Percentiles rank a stretch among this genome's conserved stretches.
Evolutionary conservation across 2,329 filamentous ascomycete species (phyloP).

Genomic region (Proliferodiscus dingleyae): DNA sequence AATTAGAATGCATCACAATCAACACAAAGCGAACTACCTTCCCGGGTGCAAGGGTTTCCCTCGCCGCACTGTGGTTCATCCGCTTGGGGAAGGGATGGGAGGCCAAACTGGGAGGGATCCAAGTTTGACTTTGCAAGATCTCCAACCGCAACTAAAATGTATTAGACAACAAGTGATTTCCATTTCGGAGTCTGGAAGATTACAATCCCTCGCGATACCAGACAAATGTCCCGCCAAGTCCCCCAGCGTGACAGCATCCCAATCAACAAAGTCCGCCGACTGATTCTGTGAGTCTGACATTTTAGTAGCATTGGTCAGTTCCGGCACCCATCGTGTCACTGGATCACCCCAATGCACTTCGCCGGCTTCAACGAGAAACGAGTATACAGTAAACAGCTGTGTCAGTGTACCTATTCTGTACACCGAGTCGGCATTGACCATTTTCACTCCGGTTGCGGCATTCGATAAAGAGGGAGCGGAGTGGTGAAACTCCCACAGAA

Average conservation of each 20-base stretch:
- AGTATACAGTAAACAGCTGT: not conserved
- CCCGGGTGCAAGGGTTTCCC: not conserved
- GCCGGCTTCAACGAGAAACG: not conserved
- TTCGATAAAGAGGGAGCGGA: not conserved
- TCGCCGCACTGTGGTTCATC: not conserved
- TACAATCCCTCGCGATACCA: not conserved
- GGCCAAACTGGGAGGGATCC: not conserved
- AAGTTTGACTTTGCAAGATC: not conserved
- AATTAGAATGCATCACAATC: not conserved
- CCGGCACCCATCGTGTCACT: not conserved
- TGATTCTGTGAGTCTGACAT: not conserved
- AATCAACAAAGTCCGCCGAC: not conserved
- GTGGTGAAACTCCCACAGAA: not conserved
- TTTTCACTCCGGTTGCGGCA: not conserved
- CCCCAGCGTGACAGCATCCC: not conserved
- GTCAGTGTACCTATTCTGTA: not conserved
- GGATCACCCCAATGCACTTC: not conserved
- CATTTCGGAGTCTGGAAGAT: not conserved
- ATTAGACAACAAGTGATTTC: not conserved
- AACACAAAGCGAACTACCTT: not conserved
- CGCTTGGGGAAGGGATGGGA: not conserved
- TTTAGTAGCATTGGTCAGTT: not conserved
- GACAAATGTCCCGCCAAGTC: not conserved
- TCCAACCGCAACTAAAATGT: not conserved
- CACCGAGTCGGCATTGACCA: not conserved